Evolutionary conservation across 495 filamentous ascomycete species (phyloP).

Genomic region (Cercophora newfieldiana): DNA sequence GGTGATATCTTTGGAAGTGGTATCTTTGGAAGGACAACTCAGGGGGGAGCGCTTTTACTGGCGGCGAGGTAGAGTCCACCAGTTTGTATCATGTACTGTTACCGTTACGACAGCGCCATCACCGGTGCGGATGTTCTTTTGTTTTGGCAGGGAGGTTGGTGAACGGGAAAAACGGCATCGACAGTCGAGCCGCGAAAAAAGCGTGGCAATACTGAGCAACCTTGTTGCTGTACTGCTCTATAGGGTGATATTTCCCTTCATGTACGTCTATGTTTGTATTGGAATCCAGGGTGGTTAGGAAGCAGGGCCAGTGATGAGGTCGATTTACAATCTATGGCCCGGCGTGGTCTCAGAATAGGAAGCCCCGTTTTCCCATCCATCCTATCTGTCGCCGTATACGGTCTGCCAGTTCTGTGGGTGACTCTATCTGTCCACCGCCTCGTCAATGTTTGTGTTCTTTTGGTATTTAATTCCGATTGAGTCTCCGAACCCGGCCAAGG

Average conservation of each 20-base stretch:
- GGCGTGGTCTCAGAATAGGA: too few relatives aligned
- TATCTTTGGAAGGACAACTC: background rate
- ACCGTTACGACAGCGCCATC: background rate
- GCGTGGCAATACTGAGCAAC: too few relatives aligned
- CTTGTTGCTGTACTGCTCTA: too few relatives aligned
- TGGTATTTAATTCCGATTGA: background rate
- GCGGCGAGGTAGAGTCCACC: background rate
- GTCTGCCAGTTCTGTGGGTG: too few relatives aligned
- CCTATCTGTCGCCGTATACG: too few relatives aligned
- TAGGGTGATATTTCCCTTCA: too few relatives aligned
- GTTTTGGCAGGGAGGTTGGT: background rate
- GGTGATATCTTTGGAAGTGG: background rate
- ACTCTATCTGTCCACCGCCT: background rate
- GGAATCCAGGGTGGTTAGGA: too few relatives aligned
- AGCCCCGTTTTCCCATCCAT: too few relatives aligned
- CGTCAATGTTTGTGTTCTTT: background rate
- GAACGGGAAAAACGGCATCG: background rate
- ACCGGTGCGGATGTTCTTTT: slow-evolving; percentile 2
- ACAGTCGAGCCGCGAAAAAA: background rate
- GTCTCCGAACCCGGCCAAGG: background rate
- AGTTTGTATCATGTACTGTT: background rate
- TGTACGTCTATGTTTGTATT: too few relatives aligned
- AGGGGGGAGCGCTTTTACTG: background rate
- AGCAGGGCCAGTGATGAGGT: too few relatives aligned
- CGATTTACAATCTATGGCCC: too few relatives aligned